These are phyloP conservation scores for Metschnikowia cubensis DNA, from an alignment of 805 yeast species.

Conservation along the genomic window DNA sequence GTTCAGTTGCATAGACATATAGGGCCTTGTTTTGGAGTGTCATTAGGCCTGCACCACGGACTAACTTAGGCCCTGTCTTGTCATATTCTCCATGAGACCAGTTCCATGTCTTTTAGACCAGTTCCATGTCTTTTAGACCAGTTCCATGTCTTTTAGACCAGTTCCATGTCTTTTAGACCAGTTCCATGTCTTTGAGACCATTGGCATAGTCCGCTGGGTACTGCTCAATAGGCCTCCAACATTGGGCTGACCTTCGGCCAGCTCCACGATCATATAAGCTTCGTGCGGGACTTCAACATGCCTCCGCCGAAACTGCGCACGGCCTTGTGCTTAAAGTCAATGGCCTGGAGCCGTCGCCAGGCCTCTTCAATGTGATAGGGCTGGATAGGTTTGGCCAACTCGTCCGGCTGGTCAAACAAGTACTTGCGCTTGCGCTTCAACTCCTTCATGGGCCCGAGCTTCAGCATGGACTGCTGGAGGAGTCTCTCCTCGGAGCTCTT, in stretches of 20 bases:
- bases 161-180: too few species aligned
- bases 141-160: too few species aligned
- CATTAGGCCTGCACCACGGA: too few species aligned
- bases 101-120: too few species aligned
- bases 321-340: constrained; percentile 55
- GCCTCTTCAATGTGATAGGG: constrained; percentile 86
- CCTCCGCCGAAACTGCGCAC: constrained; percentile 73
- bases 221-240: background rate
- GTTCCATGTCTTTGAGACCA: too few species aligned
- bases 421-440: constrained; percentile 43
- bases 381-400: constrained; percentile 69
- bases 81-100: too few species aligned
- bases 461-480: constrained; percentile 16
- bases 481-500: constrained; percentile 63
- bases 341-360: constrained; percentile 71
- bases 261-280: constrained; percentile 37
- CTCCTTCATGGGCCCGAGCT: constrained; percentile 24
- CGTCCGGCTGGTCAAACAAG: constrained; percentile 86
- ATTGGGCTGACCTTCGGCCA: background rate
- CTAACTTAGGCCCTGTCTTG: too few species aligned
- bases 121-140: too few species aligned
- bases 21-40: too few species aligned
- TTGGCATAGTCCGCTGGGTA: too few species aligned
- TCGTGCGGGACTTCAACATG: constrained; percentile 48
- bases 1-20: too few species aligned